Base-by-base conservation (phyloP, 768 basidiomycete species). In the Podaxis sp. region DNA sequence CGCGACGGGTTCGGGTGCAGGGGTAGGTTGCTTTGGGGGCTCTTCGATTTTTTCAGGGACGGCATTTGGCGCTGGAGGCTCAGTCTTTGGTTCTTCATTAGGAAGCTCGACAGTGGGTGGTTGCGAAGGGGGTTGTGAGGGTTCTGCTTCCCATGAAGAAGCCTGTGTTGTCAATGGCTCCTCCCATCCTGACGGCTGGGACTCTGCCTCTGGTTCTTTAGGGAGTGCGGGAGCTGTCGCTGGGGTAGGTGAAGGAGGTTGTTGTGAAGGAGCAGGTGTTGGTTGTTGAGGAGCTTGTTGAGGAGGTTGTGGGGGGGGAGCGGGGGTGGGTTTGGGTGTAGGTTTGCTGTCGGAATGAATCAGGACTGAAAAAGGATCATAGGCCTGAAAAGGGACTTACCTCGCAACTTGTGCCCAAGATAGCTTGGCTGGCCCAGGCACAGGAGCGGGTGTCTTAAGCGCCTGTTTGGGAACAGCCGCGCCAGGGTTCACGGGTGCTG, bases 331-430 rank as follows among this genome's bases (percentile, higher is more conserved):
- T 72, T 90, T 91, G 71, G 90, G 88, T 67, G 89, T 86, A 24
- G 83, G 82, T 58, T 88, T 91, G 65, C 26, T 67, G 55, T 24
- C 20, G 15, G 17, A 51, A 56, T 36, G 28, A 26, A 65, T 51
- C 57, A 52, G 56, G 62, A 54, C 58, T 24, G 67, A 60, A 50
- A 26, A 26, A 33, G 17, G 11, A 48, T 33, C n/a, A 24, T 48
- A 54, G 4, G 4, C 63, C 33, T 63, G 44, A 44, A 64, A 50
- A 36, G 56, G 30, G 61, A 76, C 82, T 6, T 70, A 89, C 91
- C 87, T 81, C 65, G 92, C 91, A 71, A 94, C 81, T 69, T 94
- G 89, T 7, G 92, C 92, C 91, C 91, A 94, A 38, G 92, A 93
- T 64, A 90, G 74, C 77, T 92, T 91, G 7, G 50, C 17, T 56